Base-by-base conservation (phyloP, 179 eudicot genomes). In the Vitellaria paradoxa region DNA sequence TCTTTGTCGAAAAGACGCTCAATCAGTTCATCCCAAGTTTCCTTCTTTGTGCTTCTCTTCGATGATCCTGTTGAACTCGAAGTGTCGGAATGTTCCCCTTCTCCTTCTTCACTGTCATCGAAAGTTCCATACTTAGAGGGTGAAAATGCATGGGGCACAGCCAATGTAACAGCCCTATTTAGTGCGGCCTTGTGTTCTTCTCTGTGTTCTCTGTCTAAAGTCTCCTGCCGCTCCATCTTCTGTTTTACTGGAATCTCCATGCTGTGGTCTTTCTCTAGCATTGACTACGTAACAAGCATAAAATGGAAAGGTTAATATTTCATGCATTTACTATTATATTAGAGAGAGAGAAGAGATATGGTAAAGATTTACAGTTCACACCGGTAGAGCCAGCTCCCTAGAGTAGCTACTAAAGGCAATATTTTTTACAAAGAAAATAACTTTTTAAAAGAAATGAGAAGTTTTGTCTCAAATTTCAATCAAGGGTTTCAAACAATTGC, bases 101-200 rank as follows among this genome's bases (percentile, higher is more conserved):
- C 85, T 2, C 37, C 37, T 30, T 30, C 37, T 21, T 85, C 89
- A 7, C 53, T 47, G 5, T 85, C 87, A 12, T 85, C 90, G 72
- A 95, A 95, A 26, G 99, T 95, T 72, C 99, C 99, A 50, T 95
- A 95, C 13, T 63, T 77, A 17, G 90, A 80, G 61, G 98, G 97
- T 10, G 87, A 77, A 65, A 73, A 86, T 3, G 93, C 88, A 55
- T 89, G 87, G 37, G 98, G 97, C 61, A 95, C 91, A 9, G 90
- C 89, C 70, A 93, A 84, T 9, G 91, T 84, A 10, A 87, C 90
- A 12, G 99, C 99, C 66, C 95, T 87, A 65, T 85, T 85, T 45
- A 93, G 80, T 21, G 99, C 99, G 59, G 90, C 91, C 78, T 81
- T 83, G 81, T 93, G 72, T 81, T 95, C 97, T 65, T 87, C 89